These are phyloP conservation scores for Pseudocercospora cruenta DNA, from an alignment of 2,329 filamentous ascomycete genomes.

Conservation along the genomic window DNA sequence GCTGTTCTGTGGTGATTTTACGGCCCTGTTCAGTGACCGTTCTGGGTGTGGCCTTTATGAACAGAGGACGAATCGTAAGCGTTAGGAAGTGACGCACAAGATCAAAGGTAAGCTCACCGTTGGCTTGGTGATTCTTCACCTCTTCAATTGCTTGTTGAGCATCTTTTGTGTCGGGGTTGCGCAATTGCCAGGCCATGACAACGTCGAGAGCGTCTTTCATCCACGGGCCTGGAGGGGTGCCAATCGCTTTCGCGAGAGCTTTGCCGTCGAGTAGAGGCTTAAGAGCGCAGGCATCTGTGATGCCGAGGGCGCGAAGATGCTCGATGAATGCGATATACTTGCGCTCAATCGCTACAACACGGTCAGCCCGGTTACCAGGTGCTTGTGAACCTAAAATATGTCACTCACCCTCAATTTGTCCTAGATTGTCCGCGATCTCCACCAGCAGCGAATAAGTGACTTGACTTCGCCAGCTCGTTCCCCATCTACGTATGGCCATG, in stretches of 20 bases:
- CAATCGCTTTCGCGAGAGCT: constrained; percentile 68
- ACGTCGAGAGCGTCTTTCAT: constrained; percentile 77
- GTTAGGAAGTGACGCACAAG: constrained; percentile 62
- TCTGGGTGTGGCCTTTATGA: constrained; percentile 59
- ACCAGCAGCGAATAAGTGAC: constrained; percentile 69
- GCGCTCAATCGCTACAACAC: constrained; percentile 47
- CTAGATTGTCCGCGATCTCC: constrained; percentile 56
- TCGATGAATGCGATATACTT: constrained; percentile 59
- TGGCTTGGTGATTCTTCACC: constrained; percentile 42
- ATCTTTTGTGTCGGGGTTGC: constrained; percentile 71
- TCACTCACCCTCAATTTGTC: constrained; percentile 49
- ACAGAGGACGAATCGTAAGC: constrained; percentile 68
- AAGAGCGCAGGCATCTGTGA: constrained; percentile 55
- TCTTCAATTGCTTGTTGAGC: constrained; percentile 51
- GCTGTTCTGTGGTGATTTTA: constrained; percentile 53
- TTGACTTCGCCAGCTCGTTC: constrained; percentile 72
- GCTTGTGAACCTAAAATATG: neutral
- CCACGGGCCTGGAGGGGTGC: constrained; percentile 76
- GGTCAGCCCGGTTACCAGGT: constrained; percentile 16
- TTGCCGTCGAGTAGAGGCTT: constrained; percentile 70
- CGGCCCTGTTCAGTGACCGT: constrained; percentile 62
- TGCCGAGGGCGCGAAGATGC: constrained; percentile 54
- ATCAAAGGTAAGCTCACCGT: constrained; percentile 55
- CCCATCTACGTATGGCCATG: constrained; percentile 75
- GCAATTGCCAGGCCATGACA: constrained; percentile 85